Base-by-base conservation (phyloP, 1,284 basidiomycete genomes). In the Wolfiporia cocos region DNA sequence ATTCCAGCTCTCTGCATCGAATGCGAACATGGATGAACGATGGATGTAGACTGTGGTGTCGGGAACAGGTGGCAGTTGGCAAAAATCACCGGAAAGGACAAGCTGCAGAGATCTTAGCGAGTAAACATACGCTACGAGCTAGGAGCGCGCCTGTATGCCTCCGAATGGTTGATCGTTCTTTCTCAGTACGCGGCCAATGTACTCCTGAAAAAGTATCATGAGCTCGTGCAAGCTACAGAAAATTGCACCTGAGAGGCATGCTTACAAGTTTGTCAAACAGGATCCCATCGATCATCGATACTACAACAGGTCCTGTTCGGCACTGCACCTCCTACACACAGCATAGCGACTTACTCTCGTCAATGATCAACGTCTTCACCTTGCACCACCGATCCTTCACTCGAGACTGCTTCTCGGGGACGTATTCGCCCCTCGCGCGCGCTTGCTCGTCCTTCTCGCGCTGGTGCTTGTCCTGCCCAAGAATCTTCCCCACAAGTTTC, bases 71-170 rank as follows among this genome's bases (percentile, higher is more conserved):
- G 87, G 87, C 2, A 90, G 67, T 59, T 91, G 86, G 60, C 78
- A 86, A 57, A 89, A 89, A 59, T 89, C 86, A 6, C 86, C 86
- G 0, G 81, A 82, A n/a, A 86, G 55, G 34, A 90, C 73, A 39
- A 91, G 68, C 74, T 87, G n/a, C n/a, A n/a, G n/a, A n/a, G n/a
- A n/a, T n/a, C n/a, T n/a, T n/a, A n/a, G n/a, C n/a, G n/a, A n/a
- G n/a, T n/a, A 55, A 2, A 47, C 46, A 19, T 15, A 21, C 4
- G 5, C 22, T 10, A 26, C 14, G 36, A 6, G 7, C 17, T 19
- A 9, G 12, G 17, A 37, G 29, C 58, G 26, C 30, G 74, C 79
- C 63, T 86, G 83, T 15, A 90, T 85, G 0, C 86, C 86, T 12
- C 86, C 87, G 51, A 87, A 90, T 0, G 86, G 79, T 17, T 46